Percentiles rank a stretch among this genome's conserved stretches.
Evolutionary conservation across 768 basidiomycete genomes (phyloP).

Genomic region (Lactarius quietus): DNA sequence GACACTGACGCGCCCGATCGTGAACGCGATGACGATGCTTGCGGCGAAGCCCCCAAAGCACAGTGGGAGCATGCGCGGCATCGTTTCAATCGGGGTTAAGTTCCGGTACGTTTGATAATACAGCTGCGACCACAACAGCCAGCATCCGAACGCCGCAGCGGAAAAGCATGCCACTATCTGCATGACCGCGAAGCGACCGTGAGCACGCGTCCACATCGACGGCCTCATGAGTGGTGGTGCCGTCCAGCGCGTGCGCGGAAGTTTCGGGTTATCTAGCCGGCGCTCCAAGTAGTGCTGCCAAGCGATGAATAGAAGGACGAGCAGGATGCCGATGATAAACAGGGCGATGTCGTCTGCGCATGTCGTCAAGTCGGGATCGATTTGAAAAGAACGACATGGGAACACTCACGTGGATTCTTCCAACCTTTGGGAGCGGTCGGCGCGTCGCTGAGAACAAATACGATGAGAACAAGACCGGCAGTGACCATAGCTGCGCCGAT

Average conservation of each 20-base stretch:
- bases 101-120: constrained; percentile 67
- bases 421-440: constrained; percentile 56
- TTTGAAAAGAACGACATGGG: neutral
- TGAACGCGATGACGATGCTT: constrained; percentile 60
- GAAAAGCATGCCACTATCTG: constrained; percentile 59
- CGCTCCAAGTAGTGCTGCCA: constrained; percentile 66
- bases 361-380: constrained; percentile 20
- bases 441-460: constrained; percentile 71
- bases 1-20: constrained; percentile 53
- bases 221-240: constrained; percentile 66
- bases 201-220: constrained; percentile 58
- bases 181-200: constrained; percentile 59
- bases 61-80: constrained; percentile 70
- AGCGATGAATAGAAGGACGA: constrained; percentile 52
- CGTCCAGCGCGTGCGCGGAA: constrained; percentile 29
- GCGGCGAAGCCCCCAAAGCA: constrained; percentile 60
- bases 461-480: constrained; percentile 60
- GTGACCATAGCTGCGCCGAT: constrained; percentile 67
- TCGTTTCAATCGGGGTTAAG: constrained; percentile 54
- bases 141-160: constrained; percentile 56
- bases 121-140: constrained; percentile 57
- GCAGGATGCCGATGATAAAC: constrained; percentile 55
- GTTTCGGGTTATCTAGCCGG: constrained; percentile 22
- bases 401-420: constrained; percentile 49
- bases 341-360: constrained; percentile 66